Evolutionary conservation across 345 rosid genomes (phyloP).

Genomic region (Erodium maritimum): DNA sequence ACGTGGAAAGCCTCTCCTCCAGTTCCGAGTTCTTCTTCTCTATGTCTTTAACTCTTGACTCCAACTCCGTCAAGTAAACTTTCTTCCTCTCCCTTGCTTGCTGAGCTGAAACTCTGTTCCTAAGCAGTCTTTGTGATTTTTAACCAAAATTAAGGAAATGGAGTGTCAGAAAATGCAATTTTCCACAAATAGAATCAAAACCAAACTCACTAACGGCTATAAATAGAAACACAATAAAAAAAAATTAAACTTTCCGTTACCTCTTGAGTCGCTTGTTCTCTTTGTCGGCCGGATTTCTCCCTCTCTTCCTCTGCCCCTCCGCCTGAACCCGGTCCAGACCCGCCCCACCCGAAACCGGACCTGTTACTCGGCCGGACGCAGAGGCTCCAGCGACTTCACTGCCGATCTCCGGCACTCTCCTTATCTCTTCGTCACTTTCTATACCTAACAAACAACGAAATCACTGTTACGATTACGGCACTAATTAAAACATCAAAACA

Average conservation of each 20-base stretch:
- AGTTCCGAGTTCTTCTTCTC: slow-evolving; percentile 87
- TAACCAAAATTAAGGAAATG: not conserved
- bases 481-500: not conserved
- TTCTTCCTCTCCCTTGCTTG: slow-evolving; percentile 99
- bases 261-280: slow-evolving; percentile 84
- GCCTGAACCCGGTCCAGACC: slow-evolving; percentile 25
- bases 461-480: not conserved
- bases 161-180: slow-evolving; percentile 12
- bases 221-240: not conserved
- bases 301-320: slow-evolving; percentile 65
- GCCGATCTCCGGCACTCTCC: slow-evolving; percentile 86
- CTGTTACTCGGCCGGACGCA: slow-evolving; percentile 30
- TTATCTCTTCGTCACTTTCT: slow-evolving; percentile 95
- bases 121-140: slow-evolving; percentile 50
- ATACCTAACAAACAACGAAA: slow-evolving; percentile 33
- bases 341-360: slow-evolving; percentile 36
- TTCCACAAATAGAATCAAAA: not conserved
- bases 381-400: slow-evolving; percentile 47
- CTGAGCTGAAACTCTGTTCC: slow-evolving; percentile 98
- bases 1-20: slow-evolving; percentile 79
- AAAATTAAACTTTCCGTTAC: slow-evolving; percentile 18
- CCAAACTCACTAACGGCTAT: not conserved
- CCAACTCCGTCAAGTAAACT: slow-evolving; percentile 74
- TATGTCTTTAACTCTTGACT: slow-evolving; percentile 66
- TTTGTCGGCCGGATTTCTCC: slow-evolving; percentile 82